Evolutionary conservation across 495 filamentous ascomycete species (phyloP).

Genomic region (Xylaria curta): DNA sequence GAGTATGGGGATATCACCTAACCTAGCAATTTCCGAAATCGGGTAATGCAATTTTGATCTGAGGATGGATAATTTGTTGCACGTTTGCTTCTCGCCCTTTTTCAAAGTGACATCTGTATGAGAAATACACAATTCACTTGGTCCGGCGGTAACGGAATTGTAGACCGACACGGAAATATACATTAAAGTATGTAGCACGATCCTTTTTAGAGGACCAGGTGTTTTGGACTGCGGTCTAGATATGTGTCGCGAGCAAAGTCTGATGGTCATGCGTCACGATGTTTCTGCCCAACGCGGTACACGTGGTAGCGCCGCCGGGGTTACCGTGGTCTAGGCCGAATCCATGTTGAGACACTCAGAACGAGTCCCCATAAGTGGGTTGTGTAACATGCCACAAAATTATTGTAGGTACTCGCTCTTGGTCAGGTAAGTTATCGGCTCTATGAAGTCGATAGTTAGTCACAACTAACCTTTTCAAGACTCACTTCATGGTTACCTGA

Average conservation of each 20-base stretch:
- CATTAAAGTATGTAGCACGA: background rate
- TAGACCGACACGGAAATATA: slow-evolving; percentile 6
- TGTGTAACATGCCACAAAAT: background rate
- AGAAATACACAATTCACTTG: background rate
- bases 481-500: background rate
- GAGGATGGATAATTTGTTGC: background rate
- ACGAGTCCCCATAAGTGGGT: background rate
- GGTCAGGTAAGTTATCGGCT: background rate
- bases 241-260: slow-evolving; percentile 4
- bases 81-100: background rate
- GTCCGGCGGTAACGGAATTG: slow-evolving; percentile 18
- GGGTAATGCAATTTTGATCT: background rate
- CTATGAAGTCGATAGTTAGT: background rate
- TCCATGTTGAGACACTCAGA: background rate
- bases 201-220: background rate
- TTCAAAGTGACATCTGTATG: background rate
- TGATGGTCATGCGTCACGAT: slow-evolving; percentile 17
- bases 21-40: background rate
- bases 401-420: background rate
- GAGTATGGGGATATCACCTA: too few relatives aligned
- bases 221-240: background rate
- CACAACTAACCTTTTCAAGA: slow-evolving; percentile 4
- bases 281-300: slow-evolving; percentile 21
- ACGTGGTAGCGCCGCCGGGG: slow-evolving; percentile 1
- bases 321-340: slow-evolving; percentile 14